Conservation (phyloP, 139 green algal genomes). For the Chlamydomonas incerta region DNA sequence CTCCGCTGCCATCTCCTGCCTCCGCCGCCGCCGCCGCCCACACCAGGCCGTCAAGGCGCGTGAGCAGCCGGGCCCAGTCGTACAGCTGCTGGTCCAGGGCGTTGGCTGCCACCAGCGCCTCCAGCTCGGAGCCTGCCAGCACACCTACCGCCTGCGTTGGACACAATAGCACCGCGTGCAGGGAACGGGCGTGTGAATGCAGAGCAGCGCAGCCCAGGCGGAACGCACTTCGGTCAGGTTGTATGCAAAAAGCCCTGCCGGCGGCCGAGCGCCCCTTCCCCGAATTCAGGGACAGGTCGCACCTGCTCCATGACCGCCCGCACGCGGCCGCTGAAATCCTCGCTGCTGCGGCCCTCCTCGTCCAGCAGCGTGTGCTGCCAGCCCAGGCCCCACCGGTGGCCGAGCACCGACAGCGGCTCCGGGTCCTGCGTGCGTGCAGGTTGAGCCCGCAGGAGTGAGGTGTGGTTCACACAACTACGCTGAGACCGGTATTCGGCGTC, state of each 20-base stretch:
- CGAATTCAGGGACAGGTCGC: neutral
- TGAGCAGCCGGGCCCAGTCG: constrained; percentile 14
- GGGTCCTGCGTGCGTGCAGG: neutral
- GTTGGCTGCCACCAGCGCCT: neutral
- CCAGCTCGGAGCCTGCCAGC: neutral
- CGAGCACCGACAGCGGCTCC: neutral
- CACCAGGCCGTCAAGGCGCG: constrained; percentile 10
- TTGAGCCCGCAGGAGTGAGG: neutral
- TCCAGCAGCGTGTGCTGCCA: neutral
- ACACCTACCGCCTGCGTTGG: neutral
- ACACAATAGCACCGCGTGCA: no score
- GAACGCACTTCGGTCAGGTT: neutral
- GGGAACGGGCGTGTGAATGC: no score
- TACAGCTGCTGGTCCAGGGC: constrained; percentile 22
- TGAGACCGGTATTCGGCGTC: no score
- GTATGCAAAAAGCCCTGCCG: no score
- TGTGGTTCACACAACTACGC: no score
- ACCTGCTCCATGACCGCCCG: neutral
- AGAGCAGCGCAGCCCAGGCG: neutral
- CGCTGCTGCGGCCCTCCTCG: neutral
- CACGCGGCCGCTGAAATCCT: neutral
- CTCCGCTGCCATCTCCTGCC: no score
- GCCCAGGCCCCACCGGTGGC: constrained; percentile 11
- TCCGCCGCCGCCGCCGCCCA: constrained; percentile 8
- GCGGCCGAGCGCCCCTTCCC: no score